Evolutionary conservation across 2,329 filamentous ascomycete genomes (phyloP).

Genomic region (Akanthomyces lecanii): DNA sequence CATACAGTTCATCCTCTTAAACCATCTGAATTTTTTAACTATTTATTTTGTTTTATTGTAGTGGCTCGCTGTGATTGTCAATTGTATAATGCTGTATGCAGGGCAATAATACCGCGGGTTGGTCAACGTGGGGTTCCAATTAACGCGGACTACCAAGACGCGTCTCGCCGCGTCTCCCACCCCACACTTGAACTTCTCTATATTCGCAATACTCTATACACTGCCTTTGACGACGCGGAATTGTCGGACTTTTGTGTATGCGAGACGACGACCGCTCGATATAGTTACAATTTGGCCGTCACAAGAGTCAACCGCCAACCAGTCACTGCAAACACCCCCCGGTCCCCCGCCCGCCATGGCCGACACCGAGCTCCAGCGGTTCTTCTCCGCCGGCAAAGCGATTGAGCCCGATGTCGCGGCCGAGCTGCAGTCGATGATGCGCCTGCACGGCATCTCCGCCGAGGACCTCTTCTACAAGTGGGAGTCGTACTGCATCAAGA

Average conservation of each 20-base stretch:
- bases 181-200: conserved; percentile 2
- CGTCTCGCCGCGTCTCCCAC: conserved; percentile 17
- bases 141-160: conserved; percentile 14
- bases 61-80: neutral
- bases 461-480: conserved; percentile 97
- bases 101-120: neutral
- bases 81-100: neutral
- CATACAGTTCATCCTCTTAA: neutral
- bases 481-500: conserved; percentile 96
- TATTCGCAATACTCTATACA: neutral
- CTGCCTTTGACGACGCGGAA: neutral
- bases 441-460: conserved; percentile 71
- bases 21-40: neutral
- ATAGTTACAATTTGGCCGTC: neutral
- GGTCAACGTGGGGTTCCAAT: conserved; percentile 8
- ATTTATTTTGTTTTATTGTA: neutral
- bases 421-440: conserved; percentile 82
- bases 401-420: conserved; percentile 73
- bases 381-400: conserved; percentile 37
- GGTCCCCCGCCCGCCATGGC: conserved; percentile 30
- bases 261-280: neutral
- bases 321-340: neutral
- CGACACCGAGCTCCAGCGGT: conserved; percentile 31
- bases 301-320: neutral
- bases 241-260: neutral